These are phyloP conservation scores for Candida khao-thaluensis DNA, from an alignment of 805 yeast species.

Conservation along the genomic window DNA sequence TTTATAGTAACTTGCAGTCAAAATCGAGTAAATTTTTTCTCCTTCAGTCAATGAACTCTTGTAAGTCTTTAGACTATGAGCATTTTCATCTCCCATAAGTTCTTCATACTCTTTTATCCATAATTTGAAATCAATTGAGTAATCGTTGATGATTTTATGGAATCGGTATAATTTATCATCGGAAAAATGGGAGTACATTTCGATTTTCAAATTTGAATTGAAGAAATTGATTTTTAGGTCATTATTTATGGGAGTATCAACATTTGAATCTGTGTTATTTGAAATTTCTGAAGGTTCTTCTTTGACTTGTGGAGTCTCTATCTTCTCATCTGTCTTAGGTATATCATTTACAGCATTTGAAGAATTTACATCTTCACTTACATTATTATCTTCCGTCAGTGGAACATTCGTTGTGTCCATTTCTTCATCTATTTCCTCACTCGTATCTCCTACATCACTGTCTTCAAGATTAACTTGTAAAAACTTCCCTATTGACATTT, in stretches of 20 bases:
- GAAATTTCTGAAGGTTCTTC: too few species aligned
- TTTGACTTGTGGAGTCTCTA: too few species aligned
- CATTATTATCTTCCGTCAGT: not conserved
- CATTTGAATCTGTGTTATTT: not conserved
- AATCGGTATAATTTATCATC: conserved; percentile 51
- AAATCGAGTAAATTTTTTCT: conserved; percentile 37
- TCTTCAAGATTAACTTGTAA: conserved; percentile 22
- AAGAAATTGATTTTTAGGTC: conserved; percentile 3
- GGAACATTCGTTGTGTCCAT: too few species aligned
- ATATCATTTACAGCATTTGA: too few species aligned
- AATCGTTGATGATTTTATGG: conserved; percentile 35
- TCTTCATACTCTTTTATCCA: conserved; percentile 53
- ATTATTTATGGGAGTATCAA: not conserved
- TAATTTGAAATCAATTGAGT: conserved; percentile 44
- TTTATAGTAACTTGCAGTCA: conserved; percentile 1
- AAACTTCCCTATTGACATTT: conserved; percentile 29
- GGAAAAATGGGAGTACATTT: conserved; percentile 46
- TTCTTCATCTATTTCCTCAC: conserved; percentile 2
- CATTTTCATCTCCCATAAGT: conserved; percentile 37
- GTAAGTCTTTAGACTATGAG: conserved; percentile 48
- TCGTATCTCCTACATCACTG: conserved; percentile 3
- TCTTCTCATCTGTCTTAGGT: too few species aligned
- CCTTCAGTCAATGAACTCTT: conserved; percentile 53
- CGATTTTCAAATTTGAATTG: conserved; percentile 23
- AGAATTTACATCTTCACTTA: not conserved